Percentiles rank a stretch among this genome's conserved stretches.
phyloP scores from a whole-genome alignment of 2,329 filamentous ascomycete genomes.

The Cordyceps farinosa region DNA sequence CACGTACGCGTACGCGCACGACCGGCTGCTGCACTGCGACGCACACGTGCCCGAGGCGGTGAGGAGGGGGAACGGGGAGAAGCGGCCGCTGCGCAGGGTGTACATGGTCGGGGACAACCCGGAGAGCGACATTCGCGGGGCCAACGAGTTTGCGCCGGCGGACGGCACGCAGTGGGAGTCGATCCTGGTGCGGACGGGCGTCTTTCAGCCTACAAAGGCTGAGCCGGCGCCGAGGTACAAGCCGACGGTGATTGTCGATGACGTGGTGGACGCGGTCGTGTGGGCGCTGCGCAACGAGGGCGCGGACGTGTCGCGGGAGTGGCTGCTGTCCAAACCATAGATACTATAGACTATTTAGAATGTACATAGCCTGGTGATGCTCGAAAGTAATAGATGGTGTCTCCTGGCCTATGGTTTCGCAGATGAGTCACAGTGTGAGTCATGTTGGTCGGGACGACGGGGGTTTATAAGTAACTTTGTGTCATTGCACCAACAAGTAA shows the following conservation, averaged over 20 bases:
- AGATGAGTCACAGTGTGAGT: not conserved
- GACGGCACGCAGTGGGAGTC: conserved; percentile 72
- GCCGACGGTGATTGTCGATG: conserved; percentile 64
- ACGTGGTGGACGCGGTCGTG: conserved; percentile 72
- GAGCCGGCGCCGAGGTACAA: conserved; percentile 51
- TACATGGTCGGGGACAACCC: conserved; percentile 96
- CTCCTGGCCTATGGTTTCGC: too few species aligned
- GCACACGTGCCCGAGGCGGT: conserved; percentile 26
- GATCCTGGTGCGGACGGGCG: conserved; percentile 75
- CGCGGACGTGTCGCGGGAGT: conserved; percentile 33
- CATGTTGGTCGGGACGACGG: not conserved
- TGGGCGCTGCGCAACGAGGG: conserved; percentile 66
- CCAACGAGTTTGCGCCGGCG: conserved; percentile 68
- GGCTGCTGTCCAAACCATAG: conserved; percentile 23
- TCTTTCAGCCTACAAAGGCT: conserved; percentile 51
- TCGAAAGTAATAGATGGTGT: not conserved
- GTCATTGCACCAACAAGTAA: not conserved
- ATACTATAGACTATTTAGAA: not conserved
- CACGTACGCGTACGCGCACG: conserved; percentile 78
- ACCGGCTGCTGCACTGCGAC: conserved; percentile 59
- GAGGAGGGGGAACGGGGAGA: conserved; percentile 27
- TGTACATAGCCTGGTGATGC: not conserved
- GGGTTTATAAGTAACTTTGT: conserved; percentile 9
- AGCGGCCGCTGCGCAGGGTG: conserved; percentile 67
- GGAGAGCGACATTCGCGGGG: conserved; percentile 85